phyloP scores from a whole-genome alignment of 345 rosid genomes.

The Eutrema heterophyllum region DNA sequence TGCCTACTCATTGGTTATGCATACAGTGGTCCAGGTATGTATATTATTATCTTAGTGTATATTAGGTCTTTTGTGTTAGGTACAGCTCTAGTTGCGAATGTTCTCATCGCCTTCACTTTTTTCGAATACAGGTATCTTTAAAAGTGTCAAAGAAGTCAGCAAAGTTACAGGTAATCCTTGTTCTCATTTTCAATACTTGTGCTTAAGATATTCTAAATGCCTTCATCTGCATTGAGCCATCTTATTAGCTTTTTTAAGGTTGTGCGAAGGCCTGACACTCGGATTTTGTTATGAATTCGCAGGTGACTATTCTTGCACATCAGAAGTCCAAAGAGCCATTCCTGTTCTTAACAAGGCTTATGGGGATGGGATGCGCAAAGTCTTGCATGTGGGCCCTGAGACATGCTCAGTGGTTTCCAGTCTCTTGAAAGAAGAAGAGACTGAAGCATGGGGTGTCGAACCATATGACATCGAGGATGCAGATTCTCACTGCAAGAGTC shows the following conservation, averaged over 20 bases:
- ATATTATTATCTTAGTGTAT: background rate
- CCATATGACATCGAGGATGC: slow-evolving; percentile 97
- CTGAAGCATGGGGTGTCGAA: slow-evolving; percentile 97
- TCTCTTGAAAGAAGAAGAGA: slow-evolving; percentile 80
- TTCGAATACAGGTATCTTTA: slow-evolving; percentile 49
- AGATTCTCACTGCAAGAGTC: slow-evolving; percentile 69
- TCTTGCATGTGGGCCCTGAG: slow-evolving; percentile 94
- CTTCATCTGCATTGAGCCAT: background rate
- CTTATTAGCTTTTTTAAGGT: background rate
- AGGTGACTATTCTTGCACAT: slow-evolving; percentile 82
- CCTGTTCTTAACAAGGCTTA: slow-evolving; percentile 79
- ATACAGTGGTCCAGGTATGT: slow-evolving; percentile 65
- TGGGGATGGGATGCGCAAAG: slow-evolving; percentile 89
- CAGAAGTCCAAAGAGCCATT: slow-evolving; percentile 76
- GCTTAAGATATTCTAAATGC: background rate
- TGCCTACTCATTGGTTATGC: slow-evolving; percentile 69
- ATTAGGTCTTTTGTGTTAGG: background rate
- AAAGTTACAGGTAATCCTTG: slow-evolving; percentile 49
- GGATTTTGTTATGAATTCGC: background rate
- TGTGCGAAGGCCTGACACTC: background rate
- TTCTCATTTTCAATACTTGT: slow-evolving; percentile 7
- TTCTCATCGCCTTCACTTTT: background rate
- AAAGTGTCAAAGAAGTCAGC: slow-evolving; percentile 44
- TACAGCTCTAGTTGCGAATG: background rate
- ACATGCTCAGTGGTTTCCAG: slow-evolving; percentile 82